phyloP scores from a whole-genome alignment of 345 rosid species.

The Eucalyptus pauciflora region DNA sequence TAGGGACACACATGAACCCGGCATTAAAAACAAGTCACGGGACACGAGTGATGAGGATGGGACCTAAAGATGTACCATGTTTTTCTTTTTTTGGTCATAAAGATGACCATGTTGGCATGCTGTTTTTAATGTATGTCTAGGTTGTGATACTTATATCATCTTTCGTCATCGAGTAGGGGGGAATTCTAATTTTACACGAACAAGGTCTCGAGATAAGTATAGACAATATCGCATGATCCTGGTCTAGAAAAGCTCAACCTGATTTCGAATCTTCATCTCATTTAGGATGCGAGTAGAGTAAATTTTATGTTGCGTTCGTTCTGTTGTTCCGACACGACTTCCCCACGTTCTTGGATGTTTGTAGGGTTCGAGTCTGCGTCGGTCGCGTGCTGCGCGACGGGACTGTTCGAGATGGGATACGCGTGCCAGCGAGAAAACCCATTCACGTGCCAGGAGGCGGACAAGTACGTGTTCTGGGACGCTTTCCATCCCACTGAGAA shows the following conservation, averaged over 20 bases:
- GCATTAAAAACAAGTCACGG: not conserved
- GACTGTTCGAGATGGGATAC: constrained; percentile 57
- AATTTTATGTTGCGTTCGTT: not conserved
- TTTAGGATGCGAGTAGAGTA: not conserved
- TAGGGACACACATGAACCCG: not conserved
- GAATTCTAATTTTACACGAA: not conserved
- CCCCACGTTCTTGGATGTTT: not conserved
- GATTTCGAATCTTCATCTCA: not conserved
- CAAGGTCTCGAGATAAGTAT: not conserved
- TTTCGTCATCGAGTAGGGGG: not conserved
- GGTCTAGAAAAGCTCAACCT: not conserved
- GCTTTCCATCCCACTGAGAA: constrained; percentile 32
- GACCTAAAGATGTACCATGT: not conserved
- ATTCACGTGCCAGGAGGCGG: constrained; percentile 48
- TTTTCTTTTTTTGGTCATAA: too few species aligned
- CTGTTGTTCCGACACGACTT: too few species aligned
- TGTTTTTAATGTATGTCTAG: not conserved
- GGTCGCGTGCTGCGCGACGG: constrained; percentile 53
- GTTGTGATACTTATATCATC: not conserved
- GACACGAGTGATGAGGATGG: not conserved
- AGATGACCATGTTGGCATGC: not conserved
- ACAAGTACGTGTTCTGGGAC: constrained; percentile 43
- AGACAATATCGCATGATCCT: not conserved
- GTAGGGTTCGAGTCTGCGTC: constrained; percentile 35
- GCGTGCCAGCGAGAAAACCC: constrained; percentile 21